These are phyloP conservation scores for Colletotrichum endophyticum DNA, from an alignment of 2,329 filamentous ascomycete genomes.

Conservation along the genomic window DNA sequence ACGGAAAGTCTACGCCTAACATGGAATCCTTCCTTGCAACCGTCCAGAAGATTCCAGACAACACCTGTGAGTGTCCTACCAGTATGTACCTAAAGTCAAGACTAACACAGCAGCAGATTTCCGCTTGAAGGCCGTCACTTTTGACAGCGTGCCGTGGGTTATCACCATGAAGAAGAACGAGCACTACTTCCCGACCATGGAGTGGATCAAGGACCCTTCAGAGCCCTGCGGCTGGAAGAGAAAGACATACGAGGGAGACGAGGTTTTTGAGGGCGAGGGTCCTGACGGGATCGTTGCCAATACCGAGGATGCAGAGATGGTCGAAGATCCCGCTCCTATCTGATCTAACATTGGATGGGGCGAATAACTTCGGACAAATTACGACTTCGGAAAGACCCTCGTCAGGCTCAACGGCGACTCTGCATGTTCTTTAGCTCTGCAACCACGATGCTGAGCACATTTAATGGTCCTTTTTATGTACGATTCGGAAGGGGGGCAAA, in stretches of 20 bases:
- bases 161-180: constrained; percentile 99
- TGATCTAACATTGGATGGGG: neutral
- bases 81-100: neutral
- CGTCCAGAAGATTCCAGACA: constrained; percentile 89
- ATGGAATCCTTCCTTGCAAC: constrained; percentile 80
- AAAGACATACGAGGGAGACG: constrained; percentile 64
- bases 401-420: neutral
- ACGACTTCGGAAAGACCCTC: neutral
- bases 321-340: constrained; percentile 26
- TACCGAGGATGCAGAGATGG: constrained; percentile 49
- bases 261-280: constrained; percentile 58
- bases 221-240: constrained; percentile 68
- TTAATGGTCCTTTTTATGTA: neutral
- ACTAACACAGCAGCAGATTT: constrained; percentile 67
- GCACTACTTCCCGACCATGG: constrained; percentile 83
- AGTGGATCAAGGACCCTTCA: constrained; percentile 68
- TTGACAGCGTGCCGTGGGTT: constrained; percentile 99
- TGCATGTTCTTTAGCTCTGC: neutral
- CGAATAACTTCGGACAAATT: neutral
- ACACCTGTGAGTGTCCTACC: constrained; percentile 70
- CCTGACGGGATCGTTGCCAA: constrained; percentile 49
- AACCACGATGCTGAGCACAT: neutral
- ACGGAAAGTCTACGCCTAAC: constrained; percentile 83
- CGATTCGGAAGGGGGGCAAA: neutral
- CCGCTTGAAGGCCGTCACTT: constrained; percentile 94